phyloP scores from a whole-genome alignment of 192 early-diverging fungal genomes.

The Entomortierella lignicola region DNA sequence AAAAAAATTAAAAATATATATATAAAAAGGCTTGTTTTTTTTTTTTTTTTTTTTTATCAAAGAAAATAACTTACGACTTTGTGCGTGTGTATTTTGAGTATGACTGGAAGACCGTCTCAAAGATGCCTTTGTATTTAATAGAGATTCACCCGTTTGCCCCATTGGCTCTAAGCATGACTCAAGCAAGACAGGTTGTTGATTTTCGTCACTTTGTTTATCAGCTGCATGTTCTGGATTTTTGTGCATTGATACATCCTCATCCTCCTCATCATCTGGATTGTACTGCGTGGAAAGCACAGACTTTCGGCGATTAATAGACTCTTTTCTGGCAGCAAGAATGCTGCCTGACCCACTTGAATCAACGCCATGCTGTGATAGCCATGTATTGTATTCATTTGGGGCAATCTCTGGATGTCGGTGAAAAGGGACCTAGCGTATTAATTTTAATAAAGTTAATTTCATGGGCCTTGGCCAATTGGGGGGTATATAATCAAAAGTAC shows the following conservation, averaged over 20 bases:
- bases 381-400: slow-evolving; percentile 59
- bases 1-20: not conserved
- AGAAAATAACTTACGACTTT: too few species aligned
- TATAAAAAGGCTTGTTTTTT: too few species aligned
- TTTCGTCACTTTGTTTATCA: not conserved
- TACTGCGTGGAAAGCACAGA: slow-evolving; percentile 55
- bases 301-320: slow-evolving; percentile 40
- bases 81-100: not conserved
- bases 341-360: slow-evolving; percentile 19
- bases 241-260: slow-evolving; percentile 8
- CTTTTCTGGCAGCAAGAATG: slow-evolving; percentile 24
- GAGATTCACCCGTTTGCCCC: slow-evolving; percentile 45
- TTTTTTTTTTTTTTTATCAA: too few species aligned
- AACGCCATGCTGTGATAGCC: slow-evolving; percentile 53
- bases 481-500: not conserved
- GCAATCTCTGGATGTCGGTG: slow-evolving; percentile 61
- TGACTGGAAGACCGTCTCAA: slow-evolving; percentile 27
- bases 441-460: slow-evolving; percentile 3
- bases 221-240: not conserved
- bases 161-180: slow-evolving; percentile 30
- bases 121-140: slow-evolving; percentile 32
- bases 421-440: slow-evolving; percentile 46
- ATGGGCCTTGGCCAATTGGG: not conserved
- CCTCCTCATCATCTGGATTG: slow-evolving; percentile 51
- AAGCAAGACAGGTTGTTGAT: slow-evolving; percentile 15